phyloP scores from a whole-genome alignment of 305 asterid species.

The Plantago coronopus region DNA sequence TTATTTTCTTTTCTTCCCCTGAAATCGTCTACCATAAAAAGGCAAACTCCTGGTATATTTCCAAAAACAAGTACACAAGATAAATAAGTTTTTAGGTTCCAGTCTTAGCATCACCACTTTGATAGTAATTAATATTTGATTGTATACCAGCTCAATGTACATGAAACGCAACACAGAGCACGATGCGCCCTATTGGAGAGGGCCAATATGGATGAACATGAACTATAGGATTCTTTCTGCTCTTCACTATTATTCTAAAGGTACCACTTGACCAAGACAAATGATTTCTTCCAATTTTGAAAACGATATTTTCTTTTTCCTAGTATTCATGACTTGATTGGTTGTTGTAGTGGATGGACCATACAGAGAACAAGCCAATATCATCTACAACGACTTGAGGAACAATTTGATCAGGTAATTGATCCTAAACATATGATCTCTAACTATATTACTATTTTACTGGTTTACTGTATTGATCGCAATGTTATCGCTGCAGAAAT shows the following conservation, averaged over 20 bases:
- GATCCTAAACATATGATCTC: not conserved
- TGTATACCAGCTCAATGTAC: constrained; percentile 66
- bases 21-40: not conserved
- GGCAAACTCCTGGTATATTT: not conserved
- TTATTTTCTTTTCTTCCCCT: not conserved
- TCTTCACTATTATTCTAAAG: constrained; percentile 73
- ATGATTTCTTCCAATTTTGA: constrained; percentile 4
- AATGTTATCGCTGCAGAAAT: constrained; percentile 46
- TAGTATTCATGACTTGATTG: constrained; percentile 8
- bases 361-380: constrained; percentile 62
- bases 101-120: too few species aligned
- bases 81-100: too few species aligned
- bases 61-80: not conserved
- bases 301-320: constrained; percentile 6
- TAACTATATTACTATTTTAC: not conserved
- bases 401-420: constrained; percentile 77
- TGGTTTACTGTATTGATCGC: not conserved
- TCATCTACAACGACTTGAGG: constrained; percentile 67
- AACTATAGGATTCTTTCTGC: constrained; percentile 89
- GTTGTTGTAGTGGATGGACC: constrained; percentile 72
- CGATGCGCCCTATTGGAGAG: constrained; percentile 98
- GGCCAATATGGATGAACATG: constrained; percentile 98
- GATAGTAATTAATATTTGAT: not conserved
- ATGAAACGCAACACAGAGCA: constrained; percentile 96
- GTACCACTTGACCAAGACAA: constrained; percentile 28